Percentiles rank a stretch among this genome's conserved stretches.
phyloP scores from a whole-genome alignment of 176 grass and related monocot species.

The Zizania latifolia region DNA sequence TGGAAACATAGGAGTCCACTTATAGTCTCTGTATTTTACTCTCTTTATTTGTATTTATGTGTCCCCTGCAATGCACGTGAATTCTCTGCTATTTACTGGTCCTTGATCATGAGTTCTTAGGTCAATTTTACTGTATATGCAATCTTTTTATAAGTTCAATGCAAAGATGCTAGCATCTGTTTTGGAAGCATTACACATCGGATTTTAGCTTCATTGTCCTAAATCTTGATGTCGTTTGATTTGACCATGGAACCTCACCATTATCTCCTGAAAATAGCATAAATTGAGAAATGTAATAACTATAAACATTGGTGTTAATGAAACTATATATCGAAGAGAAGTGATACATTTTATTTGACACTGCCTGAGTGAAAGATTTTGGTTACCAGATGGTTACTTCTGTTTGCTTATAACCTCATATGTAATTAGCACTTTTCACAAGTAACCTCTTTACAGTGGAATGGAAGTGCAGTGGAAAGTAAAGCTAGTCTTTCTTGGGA shows the following conservation, averaged over 20 bases:
- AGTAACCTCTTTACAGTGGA: slow-evolving; percentile 11
- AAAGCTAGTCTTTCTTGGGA: slow-evolving; percentile 31
- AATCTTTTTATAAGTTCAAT: slow-evolving; percentile 15
- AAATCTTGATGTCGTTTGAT: slow-evolving; percentile 19
- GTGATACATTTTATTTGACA: slow-evolving; percentile 3
- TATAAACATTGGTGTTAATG: slow-evolving; percentile 9
- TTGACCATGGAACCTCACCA: slow-evolving; percentile 17
- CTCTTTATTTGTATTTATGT: background rate
- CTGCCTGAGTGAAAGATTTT: background rate
- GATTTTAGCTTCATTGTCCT: slow-evolving; percentile 13
- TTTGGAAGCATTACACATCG: slow-evolving; percentile 20
- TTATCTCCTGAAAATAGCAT: slow-evolving; percentile 5
- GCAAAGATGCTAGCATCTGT: slow-evolving; percentile 24
- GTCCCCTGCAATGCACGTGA: background rate
- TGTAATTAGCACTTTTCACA: background rate
- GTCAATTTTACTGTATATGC: background rate
- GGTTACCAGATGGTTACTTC: background rate
- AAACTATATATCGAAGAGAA: background rate
- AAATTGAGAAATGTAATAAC: background rate
- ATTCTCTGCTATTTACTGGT: slow-evolving; percentile 7
- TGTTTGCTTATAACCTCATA: slow-evolving; percentile 23
- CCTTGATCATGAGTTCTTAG: background rate
- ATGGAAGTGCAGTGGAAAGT: slow-evolving; percentile 26
- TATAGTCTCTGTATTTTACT: background rate
- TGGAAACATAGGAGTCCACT: background rate